Conservation (phyloP, 495 filamentous ascomycete species). For the Physcia stellaris region DNA sequence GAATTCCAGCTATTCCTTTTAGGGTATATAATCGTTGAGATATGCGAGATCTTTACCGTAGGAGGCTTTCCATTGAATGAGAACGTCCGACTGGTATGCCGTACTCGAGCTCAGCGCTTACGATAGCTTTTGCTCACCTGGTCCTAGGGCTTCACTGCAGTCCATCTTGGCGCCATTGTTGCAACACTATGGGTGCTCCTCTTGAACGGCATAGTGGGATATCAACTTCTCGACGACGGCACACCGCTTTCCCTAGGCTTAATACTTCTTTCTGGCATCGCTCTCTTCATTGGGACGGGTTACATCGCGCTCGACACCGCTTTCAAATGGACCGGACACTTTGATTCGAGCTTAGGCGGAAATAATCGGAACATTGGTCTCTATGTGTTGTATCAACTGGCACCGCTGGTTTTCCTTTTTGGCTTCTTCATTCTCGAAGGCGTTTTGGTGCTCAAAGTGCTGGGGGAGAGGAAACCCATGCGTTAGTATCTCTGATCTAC, state of each 20-base stretch:
- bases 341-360: constrained; percentile 36
- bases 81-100: constrained; percentile 51
- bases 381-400: constrained; percentile 87
- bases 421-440: constrained; percentile 73
- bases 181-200: constrained; percentile 85
- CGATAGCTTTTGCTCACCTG: no score
- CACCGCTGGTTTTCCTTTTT: constrained; percentile 76
- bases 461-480: constrained; percentile 83
- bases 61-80: constrained; percentile 68
- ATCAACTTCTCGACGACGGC: constrained; percentile 86
- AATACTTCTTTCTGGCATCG: constrained; percentile 49
- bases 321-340: constrained; percentile 71
- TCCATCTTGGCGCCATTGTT: constrained; percentile 79
- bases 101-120: neutral
- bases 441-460: constrained; percentile 65
- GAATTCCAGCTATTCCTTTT: constrained; percentile 93
- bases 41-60: constrained; percentile 93
- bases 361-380: constrained; percentile 65
- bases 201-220: constrained; percentile 85
- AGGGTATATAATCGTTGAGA: constrained; percentile 75
- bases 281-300: constrained; percentile 78
- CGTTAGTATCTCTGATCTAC: constrained; percentile 31
- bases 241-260: constrained; percentile 72
- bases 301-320: constrained; percentile 94
- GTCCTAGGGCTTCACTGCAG: constrained; percentile 72